phyloP scores from a whole-genome alignment of 805 yeast species.

The Starmerella asiatica region DNA sequence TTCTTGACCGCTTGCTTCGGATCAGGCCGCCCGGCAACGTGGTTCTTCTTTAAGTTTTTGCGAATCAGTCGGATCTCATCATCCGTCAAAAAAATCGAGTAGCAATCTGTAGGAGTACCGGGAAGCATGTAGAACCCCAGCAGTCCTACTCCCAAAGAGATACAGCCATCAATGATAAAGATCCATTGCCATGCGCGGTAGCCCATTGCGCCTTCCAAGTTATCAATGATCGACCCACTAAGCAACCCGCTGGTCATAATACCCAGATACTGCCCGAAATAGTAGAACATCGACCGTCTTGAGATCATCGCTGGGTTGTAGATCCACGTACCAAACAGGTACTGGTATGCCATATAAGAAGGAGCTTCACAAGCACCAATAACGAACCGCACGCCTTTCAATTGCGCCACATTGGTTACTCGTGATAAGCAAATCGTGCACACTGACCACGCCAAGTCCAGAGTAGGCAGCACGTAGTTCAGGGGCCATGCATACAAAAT shows the following conservation, averaged over 20 bases:
- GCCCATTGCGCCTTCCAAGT: constrained; percentile 39
- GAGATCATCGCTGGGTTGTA: constrained; percentile 42
- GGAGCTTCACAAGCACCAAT: constrained; percentile 60
- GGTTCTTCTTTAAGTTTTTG: constrained; percentile 26
- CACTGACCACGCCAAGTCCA: constrained; percentile 57
- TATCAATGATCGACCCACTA: constrained; percentile 40
- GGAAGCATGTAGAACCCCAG: constrained; percentile 45
- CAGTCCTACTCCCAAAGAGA: constrained; percentile 45
- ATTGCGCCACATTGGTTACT: constrained; percentile 36
- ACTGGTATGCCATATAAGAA: constrained; percentile 39
- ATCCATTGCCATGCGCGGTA: constrained; percentile 62
- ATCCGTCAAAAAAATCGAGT: constrained; percentile 40
- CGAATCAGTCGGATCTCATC: constrained; percentile 45
- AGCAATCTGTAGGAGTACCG: constrained; percentile 50
- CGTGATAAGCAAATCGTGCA: constrained; percentile 45
- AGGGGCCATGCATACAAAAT: constrained; percentile 43
- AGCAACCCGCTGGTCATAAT: constrained; percentile 48
- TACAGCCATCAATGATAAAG: constrained; percentile 50
- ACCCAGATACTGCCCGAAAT: constrained; percentile 51
- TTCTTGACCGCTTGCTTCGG: constrained; percentile 14
- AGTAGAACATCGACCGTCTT: constrained; percentile 49
- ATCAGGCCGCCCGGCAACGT: constrained; percentile 14
- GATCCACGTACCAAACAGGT: constrained; percentile 38
- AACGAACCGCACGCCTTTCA: constrained; percentile 52
- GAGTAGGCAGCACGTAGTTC: constrained; percentile 38